Conservation (phyloP, 371 early-diverging fungal genomes). For the Capillidium rhysosporum region DNA sequence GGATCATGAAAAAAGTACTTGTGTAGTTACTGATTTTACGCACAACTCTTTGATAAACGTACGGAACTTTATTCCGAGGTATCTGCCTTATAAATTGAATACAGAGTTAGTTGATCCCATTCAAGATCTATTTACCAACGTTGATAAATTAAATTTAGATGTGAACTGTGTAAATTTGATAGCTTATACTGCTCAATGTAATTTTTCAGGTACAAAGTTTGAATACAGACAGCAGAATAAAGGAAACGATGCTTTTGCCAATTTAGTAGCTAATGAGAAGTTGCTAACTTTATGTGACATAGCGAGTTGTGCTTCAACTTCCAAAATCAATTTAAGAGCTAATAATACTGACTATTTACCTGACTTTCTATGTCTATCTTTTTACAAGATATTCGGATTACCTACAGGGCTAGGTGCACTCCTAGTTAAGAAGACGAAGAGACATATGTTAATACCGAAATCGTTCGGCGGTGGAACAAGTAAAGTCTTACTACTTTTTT, state of each 20-base stretch:
- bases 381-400: constrained; percentile 66
- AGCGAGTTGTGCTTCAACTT: constrained; percentile 33
- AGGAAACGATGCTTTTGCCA: constrained; percentile 20
- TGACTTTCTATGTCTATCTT: constrained; percentile 42
- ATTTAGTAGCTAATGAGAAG: constrained; percentile 5
- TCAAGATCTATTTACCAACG: background rate
- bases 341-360: constrained; percentile 19
- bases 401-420: constrained; percentile 58
- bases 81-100: background rate
- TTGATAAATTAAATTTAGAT: no score
- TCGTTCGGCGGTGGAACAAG: constrained; percentile 45
- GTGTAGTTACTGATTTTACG: constrained; percentile 24
- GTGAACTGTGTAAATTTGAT: constrained; percentile 19
- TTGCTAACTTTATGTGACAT: constrained; percentile 41
- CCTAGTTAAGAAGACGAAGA: constrained; percentile 23
- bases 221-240: constrained; percentile 16
- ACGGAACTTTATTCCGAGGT: constrained; percentile 13
- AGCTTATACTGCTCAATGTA: constrained; percentile 57
- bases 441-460: no score
- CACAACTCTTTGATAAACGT: constrained; percentile 54
- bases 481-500: no score
- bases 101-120: background rate
- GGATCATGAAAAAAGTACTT: constrained; percentile 4
- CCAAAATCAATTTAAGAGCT: constrained; percentile 16
- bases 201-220: constrained; percentile 36